Evolutionary conservation across 306 rosid genomes (phyloP).

Genomic region (Vicia villosa): DNA sequence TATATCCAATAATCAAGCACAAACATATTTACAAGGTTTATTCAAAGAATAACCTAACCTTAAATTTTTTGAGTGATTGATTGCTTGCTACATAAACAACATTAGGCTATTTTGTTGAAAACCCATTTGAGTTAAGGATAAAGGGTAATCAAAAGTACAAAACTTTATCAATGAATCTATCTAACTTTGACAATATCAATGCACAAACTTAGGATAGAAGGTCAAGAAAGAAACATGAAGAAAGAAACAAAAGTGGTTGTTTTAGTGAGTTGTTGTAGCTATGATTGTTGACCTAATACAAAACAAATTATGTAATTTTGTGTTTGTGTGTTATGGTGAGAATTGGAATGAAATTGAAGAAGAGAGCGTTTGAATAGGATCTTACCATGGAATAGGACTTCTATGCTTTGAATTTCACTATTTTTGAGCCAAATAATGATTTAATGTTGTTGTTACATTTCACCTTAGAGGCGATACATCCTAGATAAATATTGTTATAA

Average conservation of each 20-base stretch:
- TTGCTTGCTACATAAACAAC: neutral
- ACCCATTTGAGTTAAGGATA: conserved; percentile 1
- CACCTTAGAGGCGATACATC: neutral
- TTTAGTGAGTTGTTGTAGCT: neutral
- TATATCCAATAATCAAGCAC: neutral
- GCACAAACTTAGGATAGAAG: neutral
- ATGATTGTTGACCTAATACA: neutral
- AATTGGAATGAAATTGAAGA: conserved; percentile 9
- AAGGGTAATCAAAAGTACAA: neutral
- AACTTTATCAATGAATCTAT: neutral
- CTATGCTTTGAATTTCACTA: conserved; percentile 18
- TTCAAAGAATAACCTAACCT: neutral
- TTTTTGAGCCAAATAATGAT: conserved; percentile 10
- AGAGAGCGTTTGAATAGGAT: conserved; percentile 42
- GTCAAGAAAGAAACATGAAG: neutral
- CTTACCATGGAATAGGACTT: conserved; percentile 44
- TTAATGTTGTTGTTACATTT: too few species aligned
- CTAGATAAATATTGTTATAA: neutral
- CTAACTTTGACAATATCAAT: neutral
- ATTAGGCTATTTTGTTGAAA: neutral
- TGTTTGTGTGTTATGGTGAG: neutral
- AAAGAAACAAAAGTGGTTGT: neutral
- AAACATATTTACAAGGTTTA: neutral
- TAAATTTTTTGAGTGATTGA: neutral
- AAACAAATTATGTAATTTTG: neutral